Evolutionary conservation across 345 rosid species (phyloP).

Genomic region (Dovyalis caffra): DNA sequence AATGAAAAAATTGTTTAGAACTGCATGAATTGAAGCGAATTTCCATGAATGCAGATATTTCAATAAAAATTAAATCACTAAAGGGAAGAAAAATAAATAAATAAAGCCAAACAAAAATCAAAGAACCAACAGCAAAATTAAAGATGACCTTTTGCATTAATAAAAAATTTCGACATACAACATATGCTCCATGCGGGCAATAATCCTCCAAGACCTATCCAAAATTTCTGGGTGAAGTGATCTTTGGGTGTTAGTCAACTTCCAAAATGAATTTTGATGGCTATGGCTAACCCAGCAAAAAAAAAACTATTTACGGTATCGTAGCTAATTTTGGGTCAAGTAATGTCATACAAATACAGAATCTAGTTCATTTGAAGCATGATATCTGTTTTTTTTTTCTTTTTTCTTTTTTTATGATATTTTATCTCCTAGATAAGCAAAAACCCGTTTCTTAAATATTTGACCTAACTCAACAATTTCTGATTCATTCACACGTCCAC

Average conservation of each 20-base stretch:
- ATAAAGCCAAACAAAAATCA: background rate
- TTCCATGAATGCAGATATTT: background rate
- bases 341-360: background rate
- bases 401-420: constrained; percentile 15
- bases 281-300: background rate
- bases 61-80: background rate
- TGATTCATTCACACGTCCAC: constrained; percentile 46
- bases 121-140: background rate
- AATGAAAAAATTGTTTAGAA: background rate
- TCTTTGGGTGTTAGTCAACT: background rate
- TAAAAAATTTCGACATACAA: background rate
- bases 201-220: background rate
- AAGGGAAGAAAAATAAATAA: background rate
- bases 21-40: background rate
- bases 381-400: background rate
- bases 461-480: constrained; percentile 69
- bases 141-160: background rate
- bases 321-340: background rate
- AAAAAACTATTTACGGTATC: background rate
- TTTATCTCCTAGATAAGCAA: constrained; percentile 56
- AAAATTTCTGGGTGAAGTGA: background rate
- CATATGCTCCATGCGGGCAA: background rate
- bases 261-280: background rate
- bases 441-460: constrained; percentile 62
- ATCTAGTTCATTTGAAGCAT: background rate